phyloP scores from a whole-genome alignment of 441 rosid species.

The Pelargonium myrrhifolium region DNA sequence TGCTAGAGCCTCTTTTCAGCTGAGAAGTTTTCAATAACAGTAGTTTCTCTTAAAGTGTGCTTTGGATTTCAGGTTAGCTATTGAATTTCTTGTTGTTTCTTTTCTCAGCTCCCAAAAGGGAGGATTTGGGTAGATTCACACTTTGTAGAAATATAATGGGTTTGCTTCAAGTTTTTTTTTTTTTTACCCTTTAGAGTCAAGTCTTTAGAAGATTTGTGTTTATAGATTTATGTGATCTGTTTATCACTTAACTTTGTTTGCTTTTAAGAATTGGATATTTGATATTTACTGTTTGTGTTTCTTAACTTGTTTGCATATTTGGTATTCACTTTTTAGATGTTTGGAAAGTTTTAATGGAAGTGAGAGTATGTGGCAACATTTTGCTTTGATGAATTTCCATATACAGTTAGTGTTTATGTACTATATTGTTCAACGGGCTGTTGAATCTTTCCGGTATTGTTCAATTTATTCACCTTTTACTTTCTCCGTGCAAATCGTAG shows the following conservation, averaged over 20 bases:
- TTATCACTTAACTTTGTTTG: not conserved
- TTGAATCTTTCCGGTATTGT: no score
- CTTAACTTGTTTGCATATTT: no score
- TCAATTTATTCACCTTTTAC: no score
- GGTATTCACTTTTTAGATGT: no score
- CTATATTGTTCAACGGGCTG: no score
- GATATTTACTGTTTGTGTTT: not conserved
- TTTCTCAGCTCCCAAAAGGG: not conserved
- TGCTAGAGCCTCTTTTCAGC: constrained; percentile 4
- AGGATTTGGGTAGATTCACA: not conserved
- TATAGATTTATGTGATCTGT: not conserved
- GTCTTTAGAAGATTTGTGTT: not conserved
- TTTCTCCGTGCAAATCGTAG: no score
- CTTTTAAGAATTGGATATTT: not conserved
- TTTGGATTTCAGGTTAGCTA: not conserved
- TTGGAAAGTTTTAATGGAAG: no score
- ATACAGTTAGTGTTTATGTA: no score
- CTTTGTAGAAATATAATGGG: not conserved
- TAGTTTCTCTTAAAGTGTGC: not conserved
- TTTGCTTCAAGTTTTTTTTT: not conserved
- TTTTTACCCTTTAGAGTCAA: not conserved
- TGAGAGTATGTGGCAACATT: no score
- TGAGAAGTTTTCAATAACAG: constrained; percentile 4
- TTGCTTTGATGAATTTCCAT: no score
- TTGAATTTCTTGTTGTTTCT: not conserved